Evolutionary conservation across 768 basidiomycete species (phyloP), one percentile per base, ranked within the genome.

Genomic region (Russula emetica): DNA sequence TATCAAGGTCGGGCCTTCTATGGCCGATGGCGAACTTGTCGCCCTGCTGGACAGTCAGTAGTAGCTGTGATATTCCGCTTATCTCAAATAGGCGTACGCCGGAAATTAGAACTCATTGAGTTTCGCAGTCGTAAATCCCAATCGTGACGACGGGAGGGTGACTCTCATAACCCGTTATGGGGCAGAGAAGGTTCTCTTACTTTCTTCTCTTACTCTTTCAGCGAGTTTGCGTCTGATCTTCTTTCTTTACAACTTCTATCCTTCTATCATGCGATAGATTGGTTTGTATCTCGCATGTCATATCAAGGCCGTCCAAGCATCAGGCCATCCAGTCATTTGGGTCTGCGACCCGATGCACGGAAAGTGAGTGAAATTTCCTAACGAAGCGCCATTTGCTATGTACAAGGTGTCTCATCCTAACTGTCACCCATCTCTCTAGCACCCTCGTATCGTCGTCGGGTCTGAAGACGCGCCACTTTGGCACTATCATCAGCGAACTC

Each of bases 271-370:
- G 2, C n/a, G 10, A 22, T 47, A 94, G 92, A 84, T 97, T 67
- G 86, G 85, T 59, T 73, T 80, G 32, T 80, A 85, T 70, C 85
- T 98, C 9, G 80, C 93, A 0, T 80, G 74, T 0, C 96, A 98
- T 72, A 95, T 99, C 72, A 73, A 74, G 14, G 87, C 85, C 9
- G 95, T 99, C 18, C 86, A 90, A 71, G 66, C 76, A 55, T 87
- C 92, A 2, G 84, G 83, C 0, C 94, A 98, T 72, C 90, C 90
- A 1, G 94, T 97, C 2, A 84, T 87, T 10, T 98, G 95, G 94
- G 83, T 95, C 55, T 95, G 92, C 71, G 97, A 98, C 75, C 94
- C 95, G 2, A 98, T 98, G 96, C 96, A 98, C 70, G 96, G 95
- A 78, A 97, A 98, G 93, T 94, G 71, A 69, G 90, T 81, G 5